Evolutionary conservation across 805 yeast species (phyloP).

Genomic region (Starmera caribaea): DNA sequence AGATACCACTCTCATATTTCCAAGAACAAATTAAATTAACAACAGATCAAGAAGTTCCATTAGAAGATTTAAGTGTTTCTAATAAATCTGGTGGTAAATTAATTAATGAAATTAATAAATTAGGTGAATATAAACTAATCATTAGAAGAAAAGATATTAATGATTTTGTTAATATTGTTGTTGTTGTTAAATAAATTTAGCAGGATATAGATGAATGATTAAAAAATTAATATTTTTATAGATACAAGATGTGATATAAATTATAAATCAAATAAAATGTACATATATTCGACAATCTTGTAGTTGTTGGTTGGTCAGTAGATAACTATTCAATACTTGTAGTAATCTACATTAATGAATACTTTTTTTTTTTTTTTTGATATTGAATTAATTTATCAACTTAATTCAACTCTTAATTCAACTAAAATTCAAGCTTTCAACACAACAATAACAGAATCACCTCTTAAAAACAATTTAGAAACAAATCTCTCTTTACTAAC

Average conservation of each 20-base stretch:
- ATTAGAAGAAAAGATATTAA: constrained; percentile 4
- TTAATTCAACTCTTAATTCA: too few species aligned
- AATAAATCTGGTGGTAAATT: not conserved
- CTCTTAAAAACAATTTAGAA: constrained; percentile 84
- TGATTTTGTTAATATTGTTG: constrained; percentile 8
- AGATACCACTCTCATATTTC: constrained; percentile 7
- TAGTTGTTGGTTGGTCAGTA: too few species aligned
- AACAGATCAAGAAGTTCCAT: constrained; percentile 7
- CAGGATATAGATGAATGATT: too few species aligned
- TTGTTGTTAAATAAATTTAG: constrained; percentile 4
- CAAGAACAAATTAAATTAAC: constrained; percentile 4
- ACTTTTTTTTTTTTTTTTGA: too few species aligned
- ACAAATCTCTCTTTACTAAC: constrained; percentile 70
- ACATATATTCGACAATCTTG: too few species aligned
- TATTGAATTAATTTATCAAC: too few species aligned
- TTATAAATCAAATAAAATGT: too few species aligned
- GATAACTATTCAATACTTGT: too few species aligned
- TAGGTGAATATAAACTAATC: constrained; percentile 12
- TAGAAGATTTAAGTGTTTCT: constrained; percentile 6
- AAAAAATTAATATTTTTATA: too few species aligned
- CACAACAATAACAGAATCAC: constrained; percentile 88
- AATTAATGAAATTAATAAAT: constrained; percentile 6
- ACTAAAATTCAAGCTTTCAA: constrained; percentile 30
- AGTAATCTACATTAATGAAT: too few species aligned
- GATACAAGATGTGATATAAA: not conserved